Evolutionary conservation across 2,329 filamentous ascomycete species (phyloP).

Genomic region (Aspergillus tamarii): DNA sequence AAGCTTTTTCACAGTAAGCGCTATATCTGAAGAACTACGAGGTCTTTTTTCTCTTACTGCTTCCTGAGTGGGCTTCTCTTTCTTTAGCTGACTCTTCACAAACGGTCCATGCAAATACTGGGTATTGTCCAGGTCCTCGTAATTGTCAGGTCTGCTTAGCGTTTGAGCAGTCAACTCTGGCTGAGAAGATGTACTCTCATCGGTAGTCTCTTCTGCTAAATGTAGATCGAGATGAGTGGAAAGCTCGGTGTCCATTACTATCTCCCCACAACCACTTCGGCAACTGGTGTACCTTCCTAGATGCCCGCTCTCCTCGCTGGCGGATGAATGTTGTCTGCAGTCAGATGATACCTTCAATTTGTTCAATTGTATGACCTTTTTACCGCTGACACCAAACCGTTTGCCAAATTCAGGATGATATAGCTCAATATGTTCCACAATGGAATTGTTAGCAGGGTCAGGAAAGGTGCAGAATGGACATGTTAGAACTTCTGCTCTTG

Average conservation of each 20-base stretch:
- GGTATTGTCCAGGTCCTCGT: not conserved
- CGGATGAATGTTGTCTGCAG: not conserved
- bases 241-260: conserved; percentile 56
- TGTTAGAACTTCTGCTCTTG: conserved; percentile 20
- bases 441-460: conserved; percentile 42
- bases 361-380: not conserved
- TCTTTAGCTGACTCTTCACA: not conserved
- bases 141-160: not conserved
- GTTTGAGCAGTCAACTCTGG: not conserved
- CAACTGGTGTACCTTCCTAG: conserved; percentile 54
- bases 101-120: not conserved
- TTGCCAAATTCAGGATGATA: conserved; percentile 46
- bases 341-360: not conserved
- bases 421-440: conserved; percentile 49
- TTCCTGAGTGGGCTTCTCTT: not conserved
- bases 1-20: conserved; percentile 28
- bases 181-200: conserved; percentile 40
- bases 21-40: not conserved
- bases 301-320: conserved; percentile 13
- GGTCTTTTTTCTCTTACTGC: not conserved
- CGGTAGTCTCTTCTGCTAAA: conserved; percentile 50
- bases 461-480: conserved; percentile 53
- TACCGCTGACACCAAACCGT: conserved; percentile 26
- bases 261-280: conserved; percentile 63
- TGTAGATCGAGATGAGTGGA: conserved; percentile 65